phyloP scores from a whole-genome alignment of 108 stramenopile genomes.

The Cylindrotheca closterium region DNA sequence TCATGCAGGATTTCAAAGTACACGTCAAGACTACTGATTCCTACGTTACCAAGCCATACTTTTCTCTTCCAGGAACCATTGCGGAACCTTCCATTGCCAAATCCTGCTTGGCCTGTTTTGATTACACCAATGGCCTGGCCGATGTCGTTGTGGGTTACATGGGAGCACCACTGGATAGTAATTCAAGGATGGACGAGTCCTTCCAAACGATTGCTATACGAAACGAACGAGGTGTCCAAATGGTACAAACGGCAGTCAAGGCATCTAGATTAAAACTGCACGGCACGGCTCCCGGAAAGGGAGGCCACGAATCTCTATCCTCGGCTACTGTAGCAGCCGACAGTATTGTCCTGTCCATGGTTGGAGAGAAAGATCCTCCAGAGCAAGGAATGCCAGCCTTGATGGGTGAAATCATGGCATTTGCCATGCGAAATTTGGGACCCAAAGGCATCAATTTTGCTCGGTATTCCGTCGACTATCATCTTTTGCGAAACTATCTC shows the following conservation, averaged over 20 bases:
- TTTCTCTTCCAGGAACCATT: slow-evolving; percentile 74
- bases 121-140: slow-evolving; percentile 83
- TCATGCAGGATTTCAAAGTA: slow-evolving; percentile 85
- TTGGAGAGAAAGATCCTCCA: slow-evolving; percentile 36
- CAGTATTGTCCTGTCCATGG: slow-evolving; percentile 55
- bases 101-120: slow-evolving; percentile 80
- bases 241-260: slow-evolving; percentile 59
- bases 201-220: slow-evolving; percentile 75
- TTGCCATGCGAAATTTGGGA: slow-evolving; percentile 47
- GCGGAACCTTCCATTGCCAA: slow-evolving; percentile 74
- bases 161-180: slow-evolving; percentile 62
- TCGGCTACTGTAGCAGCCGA: slow-evolving; percentile 62
- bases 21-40: slow-evolving; percentile 67
- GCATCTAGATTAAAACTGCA: slow-evolving; percentile 44
- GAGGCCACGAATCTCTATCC: slow-evolving; percentile 62
- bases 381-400: slow-evolving; percentile 65
- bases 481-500: slow-evolving; percentile 77
- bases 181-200: slow-evolving; percentile 54
- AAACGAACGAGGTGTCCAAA: slow-evolving; percentile 58
- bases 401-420: slow-evolving; percentile 67
- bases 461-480: slow-evolving; percentile 81
- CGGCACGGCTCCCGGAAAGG: slow-evolving; percentile 47
- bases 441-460: slow-evolving; percentile 80
- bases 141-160: slow-evolving; percentile 88
- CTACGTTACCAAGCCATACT: slow-evolving; percentile 74